phyloP scores from a whole-genome alignment of 352 stramenopile genomes.

The Hyaloperonospora arabidopsidis region DNA sequence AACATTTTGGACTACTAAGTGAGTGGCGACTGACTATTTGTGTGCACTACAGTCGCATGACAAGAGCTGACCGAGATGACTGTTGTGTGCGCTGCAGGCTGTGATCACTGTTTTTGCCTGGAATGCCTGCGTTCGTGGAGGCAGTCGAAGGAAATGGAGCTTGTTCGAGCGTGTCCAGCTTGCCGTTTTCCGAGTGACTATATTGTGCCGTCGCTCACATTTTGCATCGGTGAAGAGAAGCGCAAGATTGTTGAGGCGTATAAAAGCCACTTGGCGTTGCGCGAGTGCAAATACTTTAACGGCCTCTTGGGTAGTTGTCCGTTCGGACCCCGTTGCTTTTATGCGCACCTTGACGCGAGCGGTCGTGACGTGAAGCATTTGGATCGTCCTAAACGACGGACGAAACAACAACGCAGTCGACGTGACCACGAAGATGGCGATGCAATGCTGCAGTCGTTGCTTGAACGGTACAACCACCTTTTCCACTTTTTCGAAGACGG shows the following conservation, averaged over 20 bases:
- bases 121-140: constrained; percentile 68
- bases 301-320: constrained; percentile 57
- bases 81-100: constrained; percentile 19
- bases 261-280: constrained; percentile 64
- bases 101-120: constrained; percentile 72
- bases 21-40: constrained; percentile 11
- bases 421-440: constrained; percentile 14
- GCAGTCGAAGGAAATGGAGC: constrained; percentile 66
- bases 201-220: constrained; percentile 73
- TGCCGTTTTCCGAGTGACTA: constrained; percentile 64
- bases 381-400: constrained; percentile 39
- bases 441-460: constrained; percentile 35
- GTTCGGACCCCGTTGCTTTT: constrained; percentile 71
- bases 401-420: constrained; percentile 21
- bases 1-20: constrained; percentile 76
- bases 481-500: constrained; percentile 60
- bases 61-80: no score
- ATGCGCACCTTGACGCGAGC: constrained; percentile 52
- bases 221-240: constrained; percentile 60
- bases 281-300: constrained; percentile 79
- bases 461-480: constrained; percentile 55
- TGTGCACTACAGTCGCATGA: neutral
- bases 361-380: constrained; percentile 61
- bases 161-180: constrained; percentile 52
- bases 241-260: constrained; percentile 49